A percentile compares a stretch with the other conserved stretches of the same genome.
Conservation (phyloP, 1,284 basidiomycete genomes). For the Moniliophthora roreri region DNA sequence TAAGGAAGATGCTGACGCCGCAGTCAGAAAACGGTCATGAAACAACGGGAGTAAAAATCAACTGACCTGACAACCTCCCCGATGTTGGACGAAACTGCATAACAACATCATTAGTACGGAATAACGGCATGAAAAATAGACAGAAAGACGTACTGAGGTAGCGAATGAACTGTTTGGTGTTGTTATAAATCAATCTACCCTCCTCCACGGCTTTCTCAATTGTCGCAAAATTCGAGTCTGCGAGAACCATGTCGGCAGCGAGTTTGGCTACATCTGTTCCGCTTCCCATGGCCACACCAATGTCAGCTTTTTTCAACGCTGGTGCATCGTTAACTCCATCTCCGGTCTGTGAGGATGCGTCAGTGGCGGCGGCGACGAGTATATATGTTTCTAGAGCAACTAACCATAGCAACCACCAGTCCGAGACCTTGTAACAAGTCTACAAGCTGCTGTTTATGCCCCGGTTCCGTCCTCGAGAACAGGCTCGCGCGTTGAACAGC, state of each 20-base stretch:
- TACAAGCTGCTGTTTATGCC: slow-evolving; percentile 94
- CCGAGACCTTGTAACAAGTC: slow-evolving; percentile 93
- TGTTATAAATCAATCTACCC: slow-evolving; percentile 97
- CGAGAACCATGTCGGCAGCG: slow-evolving; percentile 95
- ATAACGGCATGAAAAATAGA: slow-evolving; percentile 15
- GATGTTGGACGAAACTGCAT: slow-evolving; percentile 94
- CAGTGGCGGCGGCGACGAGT: slow-evolving; percentile 9
- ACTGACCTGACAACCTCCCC: slow-evolving; percentile 89
- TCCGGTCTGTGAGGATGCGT: slow-evolving; percentile 58
- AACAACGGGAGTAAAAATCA: neutral
- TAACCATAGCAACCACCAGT: slow-evolving; percentile 95
- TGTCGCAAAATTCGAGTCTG: slow-evolving; percentile 88
- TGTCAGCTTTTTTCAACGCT: slow-evolving; percentile 95
- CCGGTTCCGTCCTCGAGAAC: slow-evolving; percentile 93
- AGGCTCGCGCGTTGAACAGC: slow-evolving; percentile 87
- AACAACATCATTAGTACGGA: slow-evolving; percentile 36
- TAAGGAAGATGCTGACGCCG: slow-evolving; percentile 84
- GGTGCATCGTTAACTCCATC: slow-evolving; percentile 98
- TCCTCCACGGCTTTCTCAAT: slow-evolving; percentile 97
- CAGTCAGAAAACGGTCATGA: slow-evolving; percentile 14
- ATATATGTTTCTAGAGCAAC: slow-evolving; percentile 31
- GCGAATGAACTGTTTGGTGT: slow-evolving; percentile 97
- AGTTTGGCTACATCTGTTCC: slow-evolving; percentile 99
- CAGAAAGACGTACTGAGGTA: slow-evolving; percentile 67
- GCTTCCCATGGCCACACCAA: slow-evolving; percentile 98